Base-by-base conservation (phyloP, 169 alveolate genomes). In the Hepatocystis sp. region DNA sequence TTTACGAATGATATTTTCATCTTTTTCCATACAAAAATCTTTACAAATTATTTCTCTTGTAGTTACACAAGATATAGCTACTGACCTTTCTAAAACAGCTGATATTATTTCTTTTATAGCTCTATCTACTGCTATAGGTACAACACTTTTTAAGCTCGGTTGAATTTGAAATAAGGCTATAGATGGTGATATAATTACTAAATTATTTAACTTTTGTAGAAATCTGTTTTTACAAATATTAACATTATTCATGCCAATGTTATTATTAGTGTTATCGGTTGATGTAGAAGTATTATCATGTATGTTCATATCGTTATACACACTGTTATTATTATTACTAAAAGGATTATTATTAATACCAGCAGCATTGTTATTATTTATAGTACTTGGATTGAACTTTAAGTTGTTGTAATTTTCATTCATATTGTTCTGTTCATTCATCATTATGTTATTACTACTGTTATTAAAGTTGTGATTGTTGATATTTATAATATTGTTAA, bases 1-100 rank as follows among this genome's bases (percentile, higher is more conserved):
- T 23, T 94, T 92, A 25, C 95, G 91, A 36, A 97, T 91, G 76
- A 95, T 90, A 10, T 92, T 85, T 90, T 96, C 98, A 88, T 97
- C 98, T 32, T 93, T 91, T 91, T 98, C 99, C 63, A 94, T 91
- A 68, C 98, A 97, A 76, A 97, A 98, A 88, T 99, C 99, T 91
- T 98, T 99, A 13, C 96, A 84, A 17, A 97, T 96, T 32, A 98
- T 61, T 90, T 97, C 99, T 84, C 97, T 93, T 15, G 99, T 98
- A 8, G 99, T 96, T 40, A 97, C 93, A 28, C 98, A 88, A 2
- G 99, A 98, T 32, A 99, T 97, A 15, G 98, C 95, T 30, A 98
- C 97, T 15, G 98, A 93, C 86, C 98, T 94, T 51, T 94, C 97
- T 23, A 95, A 93, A 28, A 96, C 96, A 8, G 96, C 96, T 0